These are phyloP conservation scores for Trichosporon ovoides DNA, from an alignment of 1,284 basidiomycete genomes.

Conservation along the genomic window DNA sequence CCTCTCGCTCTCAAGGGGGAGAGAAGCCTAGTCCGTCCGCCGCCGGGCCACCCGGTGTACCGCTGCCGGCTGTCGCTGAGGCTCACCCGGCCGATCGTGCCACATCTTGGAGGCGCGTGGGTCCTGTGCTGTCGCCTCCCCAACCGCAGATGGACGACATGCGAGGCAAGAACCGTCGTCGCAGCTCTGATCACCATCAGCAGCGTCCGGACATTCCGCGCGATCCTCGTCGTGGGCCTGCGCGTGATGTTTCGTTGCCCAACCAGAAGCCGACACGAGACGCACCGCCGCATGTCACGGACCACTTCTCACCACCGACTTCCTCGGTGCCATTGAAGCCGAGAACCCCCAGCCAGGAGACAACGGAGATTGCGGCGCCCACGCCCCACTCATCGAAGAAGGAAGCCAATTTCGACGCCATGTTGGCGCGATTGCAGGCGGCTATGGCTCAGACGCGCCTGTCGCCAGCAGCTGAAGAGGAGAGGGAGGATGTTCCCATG, in stretches of 20 bases:
- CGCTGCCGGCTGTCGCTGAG: background rate
- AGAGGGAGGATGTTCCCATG: background rate
- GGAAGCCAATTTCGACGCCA: constrained; percentile 71
- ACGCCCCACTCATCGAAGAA: constrained; percentile 24
- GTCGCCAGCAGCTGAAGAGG: constrained; percentile 33
- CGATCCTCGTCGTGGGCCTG: background rate
- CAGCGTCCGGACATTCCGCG: background rate
- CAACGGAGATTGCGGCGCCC: constrained; percentile 7
- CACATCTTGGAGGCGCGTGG: constrained; percentile 5
- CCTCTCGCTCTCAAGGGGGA: constrained; percentile 4
- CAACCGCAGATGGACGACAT: background rate
- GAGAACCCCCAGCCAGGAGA: background rate
- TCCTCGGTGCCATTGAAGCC: background rate
- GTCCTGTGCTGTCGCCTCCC: background rate
- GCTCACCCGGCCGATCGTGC: constrained; percentile 14
- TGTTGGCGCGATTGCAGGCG: constrained; percentile 81
- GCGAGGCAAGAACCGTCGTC: background rate
- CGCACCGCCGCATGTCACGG: constrained; percentile 6
- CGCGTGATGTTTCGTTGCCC: background rate
- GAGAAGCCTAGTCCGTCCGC: background rate
- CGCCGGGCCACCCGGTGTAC: background rate
- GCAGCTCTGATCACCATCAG: constrained; percentile 1
- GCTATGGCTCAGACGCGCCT: constrained; percentile 67
- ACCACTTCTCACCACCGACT: background rate
- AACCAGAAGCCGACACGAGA: constrained; percentile 2